Conservation (phyloP, 108 stramenopile species). For the Nannochloropsis gaditana region DNA sequence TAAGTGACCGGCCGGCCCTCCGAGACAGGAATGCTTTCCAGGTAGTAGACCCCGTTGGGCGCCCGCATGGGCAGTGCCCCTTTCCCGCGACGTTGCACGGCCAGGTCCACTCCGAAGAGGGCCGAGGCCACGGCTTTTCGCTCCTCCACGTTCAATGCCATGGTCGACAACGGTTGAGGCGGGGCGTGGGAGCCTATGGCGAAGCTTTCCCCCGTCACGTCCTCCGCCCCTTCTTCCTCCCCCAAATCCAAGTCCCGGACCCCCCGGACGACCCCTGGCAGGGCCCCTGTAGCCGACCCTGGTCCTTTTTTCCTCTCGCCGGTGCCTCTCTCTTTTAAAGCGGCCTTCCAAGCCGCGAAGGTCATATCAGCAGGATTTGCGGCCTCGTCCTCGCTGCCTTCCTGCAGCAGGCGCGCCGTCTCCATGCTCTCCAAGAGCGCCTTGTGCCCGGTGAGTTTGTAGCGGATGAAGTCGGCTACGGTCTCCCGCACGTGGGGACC, state of each 20-base stretch:
- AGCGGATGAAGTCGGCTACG: not conserved
- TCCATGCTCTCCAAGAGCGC: conserved; percentile 13
- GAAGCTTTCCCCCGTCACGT: not conserved
- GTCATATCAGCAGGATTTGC: not conserved
- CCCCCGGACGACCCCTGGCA: not conserved
- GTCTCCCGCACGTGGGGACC: not conserved
- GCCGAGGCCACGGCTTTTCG: not conserved
- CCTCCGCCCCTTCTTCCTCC: not conserved
- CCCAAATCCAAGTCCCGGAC: not conserved
- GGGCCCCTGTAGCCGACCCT: too few species aligned
- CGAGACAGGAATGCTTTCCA: not conserved
- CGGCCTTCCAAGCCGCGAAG: not conserved
- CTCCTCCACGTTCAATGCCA: conserved; percentile 5
- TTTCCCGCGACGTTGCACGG: conserved; percentile 6
- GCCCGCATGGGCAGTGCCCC: not conserved
- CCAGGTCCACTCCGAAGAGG: not conserved
- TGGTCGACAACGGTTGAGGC: not conserved
- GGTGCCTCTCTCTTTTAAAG: not conserved
- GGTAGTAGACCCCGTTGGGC: not conserved
- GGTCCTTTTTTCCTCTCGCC: not conserved
- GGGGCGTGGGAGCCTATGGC: not conserved
- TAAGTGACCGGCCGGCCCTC: not conserved
- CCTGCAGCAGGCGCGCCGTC: not conserved
- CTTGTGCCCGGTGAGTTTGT: not conserved
- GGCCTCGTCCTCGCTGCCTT: not conserved